Evolutionary conservation across 1,284 basidiomycete species (phyloP).

Genomic region (Chalciporus piperatoides): DNA sequence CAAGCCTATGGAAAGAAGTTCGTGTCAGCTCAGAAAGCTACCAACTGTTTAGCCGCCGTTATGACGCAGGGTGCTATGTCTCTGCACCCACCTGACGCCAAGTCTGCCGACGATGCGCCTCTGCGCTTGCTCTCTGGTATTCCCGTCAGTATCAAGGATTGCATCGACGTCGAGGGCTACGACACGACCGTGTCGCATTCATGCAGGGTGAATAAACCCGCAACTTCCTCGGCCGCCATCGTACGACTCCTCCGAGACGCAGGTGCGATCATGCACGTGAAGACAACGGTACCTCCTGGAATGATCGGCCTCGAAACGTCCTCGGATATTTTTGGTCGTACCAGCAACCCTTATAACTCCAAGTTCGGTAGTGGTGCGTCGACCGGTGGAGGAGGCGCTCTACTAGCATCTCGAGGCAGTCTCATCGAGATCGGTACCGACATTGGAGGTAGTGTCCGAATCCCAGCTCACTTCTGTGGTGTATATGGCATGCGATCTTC

Average conservation of each 20-base stretch:
- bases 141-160: conserved; percentile 33
- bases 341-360: conserved; percentile 44
- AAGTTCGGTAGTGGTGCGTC: conserved; percentile 44
- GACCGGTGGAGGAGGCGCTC: conserved; percentile 47
- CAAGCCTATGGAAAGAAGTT: conserved; percentile 32
- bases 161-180: conserved; percentile 39
- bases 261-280: conserved; percentile 51
- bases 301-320: conserved; percentile 52
- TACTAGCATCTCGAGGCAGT: conserved; percentile 42
- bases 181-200: conserved; percentile 53
- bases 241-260: conserved; percentile 43
- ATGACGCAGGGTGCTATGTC: conserved; percentile 10
- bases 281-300: conserved; percentile 50
- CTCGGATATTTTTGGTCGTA: conserved; percentile 51
- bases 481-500: conserved; percentile 51
- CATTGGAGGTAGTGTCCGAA: conserved; percentile 46
- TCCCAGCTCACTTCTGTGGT: conserved; percentile 53
- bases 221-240: conserved; percentile 35
- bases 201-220: conserved; percentile 37
- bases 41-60: conserved; percentile 32
- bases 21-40: conserved; percentile 31
- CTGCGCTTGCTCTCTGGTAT: conserved; percentile 29
- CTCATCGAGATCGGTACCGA: conserved; percentile 51
- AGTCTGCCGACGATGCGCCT: neutral
- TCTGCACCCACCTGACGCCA: neutral